phyloP scores from a whole-genome alignment of 164 flowering plant genomes.

The Vitis labrusca region DNA sequence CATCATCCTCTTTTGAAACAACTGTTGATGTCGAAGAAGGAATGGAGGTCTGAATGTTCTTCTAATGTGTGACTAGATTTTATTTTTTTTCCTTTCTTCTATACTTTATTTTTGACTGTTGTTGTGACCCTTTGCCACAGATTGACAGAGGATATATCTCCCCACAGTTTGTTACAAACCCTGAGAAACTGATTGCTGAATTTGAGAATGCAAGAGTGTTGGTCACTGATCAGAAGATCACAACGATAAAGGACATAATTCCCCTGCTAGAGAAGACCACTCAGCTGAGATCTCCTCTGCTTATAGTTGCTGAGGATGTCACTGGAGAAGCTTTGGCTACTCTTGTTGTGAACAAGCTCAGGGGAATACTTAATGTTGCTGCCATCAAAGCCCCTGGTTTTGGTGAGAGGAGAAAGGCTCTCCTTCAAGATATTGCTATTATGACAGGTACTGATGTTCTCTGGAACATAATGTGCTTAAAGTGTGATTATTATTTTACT shows the following conservation, averaged over 20 bases:
- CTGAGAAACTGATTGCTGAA: slow-evolving; percentile 80
- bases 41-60: slow-evolving; percentile 72
- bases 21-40: slow-evolving; percentile 98
- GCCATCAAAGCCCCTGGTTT: slow-evolving; percentile 90
- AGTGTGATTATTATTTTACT: background rate
- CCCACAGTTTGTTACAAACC: slow-evolving; percentile 96
- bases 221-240: slow-evolving; percentile 89
- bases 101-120: background rate
- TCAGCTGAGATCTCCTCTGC: slow-evolving; percentile 66
- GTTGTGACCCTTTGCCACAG: slow-evolving; percentile 31
- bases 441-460: slow-evolving; percentile 43
- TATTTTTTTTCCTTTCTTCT: background rate
- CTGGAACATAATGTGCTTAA: background rate
- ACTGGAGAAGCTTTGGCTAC: slow-evolving; percentile 86
- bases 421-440: slow-evolving; percentile 94
- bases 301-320: slow-evolving; percentile 92
- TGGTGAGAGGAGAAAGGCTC: slow-evolving; percentile 94
- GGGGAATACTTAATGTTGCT: slow-evolving; percentile 72
- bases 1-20: slow-evolving; percentile 97
- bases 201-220: slow-evolving; percentile 92
- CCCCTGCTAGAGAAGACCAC: slow-evolving; percentile 68
- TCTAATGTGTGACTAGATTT: background rate
- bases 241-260: slow-evolving; percentile 83
- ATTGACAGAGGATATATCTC: slow-evolving; percentile 97
- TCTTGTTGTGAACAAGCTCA: slow-evolving; percentile 70